phyloP scores from a whole-genome alignment of 306 rosid genomes.

The Begonia loranthoides region DNA sequence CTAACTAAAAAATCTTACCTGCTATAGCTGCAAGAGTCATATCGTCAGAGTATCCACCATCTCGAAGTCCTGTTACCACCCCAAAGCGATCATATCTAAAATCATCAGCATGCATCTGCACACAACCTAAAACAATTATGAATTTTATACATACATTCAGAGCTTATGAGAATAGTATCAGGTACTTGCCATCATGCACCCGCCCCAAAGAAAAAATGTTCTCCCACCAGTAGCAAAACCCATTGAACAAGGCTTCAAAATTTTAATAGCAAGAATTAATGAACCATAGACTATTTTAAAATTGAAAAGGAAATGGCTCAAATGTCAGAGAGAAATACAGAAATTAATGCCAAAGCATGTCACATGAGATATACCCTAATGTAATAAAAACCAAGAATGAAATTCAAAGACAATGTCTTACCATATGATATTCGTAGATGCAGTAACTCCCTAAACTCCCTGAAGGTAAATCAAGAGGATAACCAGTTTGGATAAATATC shows the following conservation, averaged over 20 bases:
- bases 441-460: conserved; percentile 98
- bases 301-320: not conserved
- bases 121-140: conserved; percentile 13
- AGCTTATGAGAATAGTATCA: conserved; percentile 10
- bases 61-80: conserved; percentile 65
- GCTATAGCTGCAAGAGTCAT: conserved; percentile 98
- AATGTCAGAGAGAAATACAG: too few relatives aligned
- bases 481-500: conserved; percentile 99
- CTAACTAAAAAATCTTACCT: conserved; percentile 26
- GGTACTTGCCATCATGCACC: conserved; percentile 98
- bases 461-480: conserved; percentile 96
- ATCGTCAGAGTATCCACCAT: conserved; percentile 98
- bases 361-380: too few relatives aligned
- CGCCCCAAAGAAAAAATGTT: conserved; percentile 99
- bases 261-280: not conserved
- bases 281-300: not conserved
- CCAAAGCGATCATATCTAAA: conserved; percentile 70
- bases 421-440: conserved; percentile 98
- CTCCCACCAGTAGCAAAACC: conserved; percentile 99
- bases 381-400: not conserved
- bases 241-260: conserved; percentile 92
- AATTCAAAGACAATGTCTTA: conserved; percentile 14
- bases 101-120: conserved; percentile 95
- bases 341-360: too few relatives aligned
- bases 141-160: conserved; percentile 5